Percentiles rank a stretch among this genome's conserved stretches.
Conservation (phyloP, 225 moss, liverwort and hornwort species). For the Anthoceros angustus region DNA sequence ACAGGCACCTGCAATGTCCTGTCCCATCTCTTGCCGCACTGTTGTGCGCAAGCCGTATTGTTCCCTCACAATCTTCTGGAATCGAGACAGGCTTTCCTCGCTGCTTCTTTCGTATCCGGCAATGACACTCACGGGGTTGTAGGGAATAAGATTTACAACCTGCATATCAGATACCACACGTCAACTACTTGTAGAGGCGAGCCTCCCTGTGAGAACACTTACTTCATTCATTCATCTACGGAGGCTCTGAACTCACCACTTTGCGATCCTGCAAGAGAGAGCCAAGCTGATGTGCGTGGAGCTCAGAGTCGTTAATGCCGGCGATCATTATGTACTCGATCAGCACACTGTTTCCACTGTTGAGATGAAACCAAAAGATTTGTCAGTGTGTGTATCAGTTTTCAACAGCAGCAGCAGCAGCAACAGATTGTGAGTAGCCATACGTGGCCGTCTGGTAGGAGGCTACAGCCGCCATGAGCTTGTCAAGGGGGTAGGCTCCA, state of each 20-base stretch:
- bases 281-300: constrained; percentile 77
- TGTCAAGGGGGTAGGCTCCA: constrained; percentile 61
- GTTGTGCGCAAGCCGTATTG: constrained; percentile 58
- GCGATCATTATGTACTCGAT: constrained; percentile 96
- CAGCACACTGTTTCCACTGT: constrained; percentile 73
- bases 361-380: not conserved
- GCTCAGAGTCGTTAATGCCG: constrained; percentile 75
- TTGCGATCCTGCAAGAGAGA: constrained; percentile 47
- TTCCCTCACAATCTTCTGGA: constrained; percentile 79
- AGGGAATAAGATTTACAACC: constrained; percentile 89
- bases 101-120: constrained; percentile 47
- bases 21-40: constrained; percentile 96
- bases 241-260: constrained; percentile 35
- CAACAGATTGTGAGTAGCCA: not conserved
- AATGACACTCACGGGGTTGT: constrained; percentile 60
- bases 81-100: constrained; percentile 27
- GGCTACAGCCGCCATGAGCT: constrained; percentile 56
- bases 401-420: not conserved
- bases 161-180: constrained; percentile 11
- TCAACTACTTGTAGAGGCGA: not conserved
- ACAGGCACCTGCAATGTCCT: constrained; percentile 88
- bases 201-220: no score
- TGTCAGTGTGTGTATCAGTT: constrained; percentile 2
- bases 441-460: constrained; percentile 74
- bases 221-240: not conserved